Base-by-base conservation (phyloP, 306 rosid species). In the Quercus engelmannii region DNA sequence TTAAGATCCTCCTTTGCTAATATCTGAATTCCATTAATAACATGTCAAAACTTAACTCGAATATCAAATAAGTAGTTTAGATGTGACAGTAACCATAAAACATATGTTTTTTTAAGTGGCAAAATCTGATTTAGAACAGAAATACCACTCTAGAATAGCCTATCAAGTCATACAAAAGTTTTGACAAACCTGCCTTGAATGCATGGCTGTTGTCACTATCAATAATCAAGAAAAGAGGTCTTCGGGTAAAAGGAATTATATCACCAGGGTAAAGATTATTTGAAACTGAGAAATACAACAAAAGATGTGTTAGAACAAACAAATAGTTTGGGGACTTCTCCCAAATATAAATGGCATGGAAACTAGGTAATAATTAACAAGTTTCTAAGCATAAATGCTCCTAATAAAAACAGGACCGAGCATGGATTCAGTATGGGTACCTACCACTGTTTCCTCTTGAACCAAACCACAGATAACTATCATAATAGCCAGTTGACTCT, bases 161-260 rank as follows among this genome's bases (percentile, higher is more conserved):
- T 51, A 26, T 38, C 46, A 85, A 88, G 76, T 80, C 77, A 83
- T 84, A 83, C 75, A 82, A 76, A 89, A 91, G 98, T 91, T 96
- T 86, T 91, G 94, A 96, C 99, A 96, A 96, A 96, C 99, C 99
- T 96, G 99, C 99, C 99, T 96, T 96, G 99, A 96, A 96, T 96
- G 99, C 98, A 87, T 90, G 96, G 95, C 99, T 96, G 89, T 84
- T 90, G 88, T 93, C 95, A 76, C 99, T 93, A 81, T 96, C 99
- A 83, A 96, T 80, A 69, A 93, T 88, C 93, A 96, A 81, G 92
- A 96, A 96, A 79, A 96, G 96, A 76, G 98, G 98, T 82, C 92
- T 91, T 73, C 98, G 96, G 33, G 99, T 96, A 82, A 93, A 91
- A 69, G 99, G 98, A 84, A 96, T 82, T 84, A 96, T 87, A 88